phyloP scores from a whole-genome alignment of 257 asterid genomes.

The Jasminum sambac region DNA sequence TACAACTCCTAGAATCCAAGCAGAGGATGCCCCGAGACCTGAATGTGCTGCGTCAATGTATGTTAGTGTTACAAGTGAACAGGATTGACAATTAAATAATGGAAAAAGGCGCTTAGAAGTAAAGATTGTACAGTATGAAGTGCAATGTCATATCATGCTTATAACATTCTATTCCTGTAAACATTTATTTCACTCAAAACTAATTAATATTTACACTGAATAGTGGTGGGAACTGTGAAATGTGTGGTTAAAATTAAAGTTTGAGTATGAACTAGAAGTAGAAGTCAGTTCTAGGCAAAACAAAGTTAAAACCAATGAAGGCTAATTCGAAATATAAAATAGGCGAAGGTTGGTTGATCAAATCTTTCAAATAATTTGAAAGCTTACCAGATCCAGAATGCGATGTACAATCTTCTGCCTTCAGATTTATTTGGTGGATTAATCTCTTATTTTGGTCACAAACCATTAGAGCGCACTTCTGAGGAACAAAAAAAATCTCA shows the following conservation, averaged over 20 bases:
- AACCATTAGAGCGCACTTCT: constrained; percentile 70
- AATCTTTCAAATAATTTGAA: constrained; percentile 2
- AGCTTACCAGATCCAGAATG: constrained; percentile 60
- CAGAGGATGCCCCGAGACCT: constrained; percentile 56
- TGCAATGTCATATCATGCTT: neutral
- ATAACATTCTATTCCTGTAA: neutral
- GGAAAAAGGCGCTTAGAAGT: neutral
- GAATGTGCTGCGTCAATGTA: constrained; percentile 22
- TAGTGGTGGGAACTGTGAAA: no score
- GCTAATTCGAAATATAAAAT: constrained; percentile 14
- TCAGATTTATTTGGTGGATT: constrained; percentile 69
- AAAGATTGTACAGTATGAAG: neutral
- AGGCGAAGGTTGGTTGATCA: constrained; percentile 1
- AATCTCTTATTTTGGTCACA: constrained; percentile 67
- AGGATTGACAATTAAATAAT: constrained; percentile 1
- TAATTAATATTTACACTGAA: no score
- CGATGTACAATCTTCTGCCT: constrained; percentile 58
- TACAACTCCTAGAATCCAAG: constrained; percentile 58
- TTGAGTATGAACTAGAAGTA: no score
- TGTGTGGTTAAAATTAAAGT: no score
- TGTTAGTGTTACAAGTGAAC: constrained; percentile 7
- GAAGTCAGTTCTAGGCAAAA: no score
- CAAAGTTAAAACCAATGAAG: neutral
- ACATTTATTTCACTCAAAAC: no score
- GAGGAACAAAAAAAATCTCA: constrained; percentile 61